Evolutionary conservation across 2,329 filamentous ascomycete genomes (phyloP), one percentile per base, ranked within the genome.

Genomic region (Dactylellina haptotyla): DNA sequence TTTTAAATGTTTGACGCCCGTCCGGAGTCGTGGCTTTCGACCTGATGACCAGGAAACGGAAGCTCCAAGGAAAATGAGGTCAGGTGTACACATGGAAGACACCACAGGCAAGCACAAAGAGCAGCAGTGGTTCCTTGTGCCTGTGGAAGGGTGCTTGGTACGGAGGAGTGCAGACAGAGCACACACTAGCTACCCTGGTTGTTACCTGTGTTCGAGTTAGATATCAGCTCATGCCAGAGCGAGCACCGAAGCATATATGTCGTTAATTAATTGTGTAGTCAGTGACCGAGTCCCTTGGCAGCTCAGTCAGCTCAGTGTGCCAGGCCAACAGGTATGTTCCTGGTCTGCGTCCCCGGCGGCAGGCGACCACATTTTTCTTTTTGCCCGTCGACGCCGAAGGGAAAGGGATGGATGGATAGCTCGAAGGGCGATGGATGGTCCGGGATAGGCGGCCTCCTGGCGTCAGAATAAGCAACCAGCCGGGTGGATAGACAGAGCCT

Each of bases 21-120:
- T 59, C 25, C 3, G 25, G 20, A 46, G 41, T 50, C 51, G 62
- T 66, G 62, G 62, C 62, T 54, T 66, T 50, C 18, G 62, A 8
- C 62, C 62, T 66, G 51, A 46, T 66, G 62, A 66, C 62, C 51
- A 37, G 23, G 62, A 57, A 57, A 16, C 41, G 50, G 62, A 57
- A 58, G 39, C 50, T 50, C 50, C n/a, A 54, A 66, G 56, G 26
- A 3, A 48, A 48, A 34, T 28, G 25, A 39, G 41, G 62, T 66
- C 62, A 66, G 62, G 39, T 66, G 56, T 26, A 12, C 18, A 34
- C 41, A 46, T 18, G 18, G n/a, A 23, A 46, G 41, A 34, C 6
- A 34, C 6, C 45, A 50, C 20, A 50, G 14, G 32, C 6, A 54
- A 3, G 50, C 2, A 37, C 34, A 30, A 34, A 32, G 3, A 56